phyloP scores from a whole-genome alignment of 352 stramenopile species.

The Pythium angustatum region DNA sequence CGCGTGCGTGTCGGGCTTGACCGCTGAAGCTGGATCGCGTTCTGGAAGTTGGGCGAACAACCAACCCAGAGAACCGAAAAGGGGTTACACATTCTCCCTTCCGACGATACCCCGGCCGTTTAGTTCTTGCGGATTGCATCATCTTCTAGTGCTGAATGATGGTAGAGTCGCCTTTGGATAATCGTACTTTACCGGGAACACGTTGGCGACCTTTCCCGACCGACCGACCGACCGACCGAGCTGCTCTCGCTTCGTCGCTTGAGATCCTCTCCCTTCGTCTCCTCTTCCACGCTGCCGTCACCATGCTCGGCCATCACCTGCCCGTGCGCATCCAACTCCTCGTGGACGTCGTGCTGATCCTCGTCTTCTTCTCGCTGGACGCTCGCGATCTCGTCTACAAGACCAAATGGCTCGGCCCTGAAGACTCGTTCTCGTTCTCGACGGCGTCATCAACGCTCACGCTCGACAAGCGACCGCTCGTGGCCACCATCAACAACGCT shows the following conservation, averaged over 20 bases:
- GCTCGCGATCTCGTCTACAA: conserved; percentile 33
- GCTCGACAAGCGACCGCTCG: conserved; percentile 10
- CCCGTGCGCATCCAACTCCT: conserved; percentile 26
- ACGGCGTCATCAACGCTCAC: conserved; percentile 2
- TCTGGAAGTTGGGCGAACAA: conserved; percentile 3
- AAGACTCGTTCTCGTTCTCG: conserved; percentile 33
- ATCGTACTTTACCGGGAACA: conserved; percentile 7
- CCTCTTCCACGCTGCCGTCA: no score
- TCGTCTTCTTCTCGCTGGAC: conserved; percentile 27
- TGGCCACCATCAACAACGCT: not conserved
- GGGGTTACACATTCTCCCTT: conserved; percentile 4
- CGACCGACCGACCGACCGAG: not conserved
- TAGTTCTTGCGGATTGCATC: conserved; percentile 10
- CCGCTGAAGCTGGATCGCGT: not conserved
- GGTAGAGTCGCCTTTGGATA: conserved; percentile 5
- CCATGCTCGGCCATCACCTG: conserved; percentile 9
- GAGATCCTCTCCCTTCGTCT: no score
- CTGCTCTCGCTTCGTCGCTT: not conserved
- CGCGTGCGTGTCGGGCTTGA: conserved; percentile 2
- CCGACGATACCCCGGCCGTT: not conserved
- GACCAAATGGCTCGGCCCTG: conserved; percentile 28
- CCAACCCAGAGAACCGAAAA: conserved; percentile 7
- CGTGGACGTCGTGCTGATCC: conserved; percentile 28
- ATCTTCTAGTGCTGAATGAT: not conserved
- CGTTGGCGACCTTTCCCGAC: conserved; percentile 23